Percentiles rank a stretch among this genome's conserved stretches.
These are phyloP conservation scores for Moesziomyces globuligerus DNA, from an alignment of 1,284 basidiomycete genomes.

Conservation along the genomic window DNA sequence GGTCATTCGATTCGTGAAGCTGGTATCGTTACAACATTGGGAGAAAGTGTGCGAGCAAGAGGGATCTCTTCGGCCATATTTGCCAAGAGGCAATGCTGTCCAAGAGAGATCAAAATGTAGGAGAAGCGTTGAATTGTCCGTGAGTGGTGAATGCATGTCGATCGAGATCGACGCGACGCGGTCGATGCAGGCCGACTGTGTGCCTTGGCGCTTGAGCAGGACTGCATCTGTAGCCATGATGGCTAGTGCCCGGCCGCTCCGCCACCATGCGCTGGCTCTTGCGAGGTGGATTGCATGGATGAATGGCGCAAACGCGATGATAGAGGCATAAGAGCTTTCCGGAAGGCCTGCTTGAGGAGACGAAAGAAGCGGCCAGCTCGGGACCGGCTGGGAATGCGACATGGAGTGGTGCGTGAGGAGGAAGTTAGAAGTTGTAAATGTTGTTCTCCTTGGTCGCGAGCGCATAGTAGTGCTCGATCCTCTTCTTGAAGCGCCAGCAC, in stretches of 20 bases:
- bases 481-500: slow-evolving; percentile 62
- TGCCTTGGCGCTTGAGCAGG: no score
- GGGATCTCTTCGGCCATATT: background rate
- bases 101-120: background rate
- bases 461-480: slow-evolving; percentile 62
- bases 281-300: background rate
- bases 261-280: no score
- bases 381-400: background rate
- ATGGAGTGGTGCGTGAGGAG: background rate
- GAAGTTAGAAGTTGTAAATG: slow-evolving; percentile 42
- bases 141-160: background rate
- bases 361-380: no score
- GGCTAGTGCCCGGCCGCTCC: no score
- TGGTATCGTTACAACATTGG: slow-evolving; percentile 24
- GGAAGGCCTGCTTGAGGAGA: no score
- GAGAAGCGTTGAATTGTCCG: background rate
- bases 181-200: background rate
- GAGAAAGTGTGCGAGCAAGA: slow-evolving; percentile 1
- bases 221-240: background rate
- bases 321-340: no score
- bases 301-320: no score
- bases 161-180: background rate
- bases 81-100: no score
- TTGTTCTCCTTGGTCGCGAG: slow-evolving; percentile 44
- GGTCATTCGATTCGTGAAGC: slow-evolving; percentile 16